These are phyloP conservation scores for Cenococcum geophilum DNA, from an alignment of 495 filamentous ascomycete genomes.

Conservation along the genomic window DNA sequence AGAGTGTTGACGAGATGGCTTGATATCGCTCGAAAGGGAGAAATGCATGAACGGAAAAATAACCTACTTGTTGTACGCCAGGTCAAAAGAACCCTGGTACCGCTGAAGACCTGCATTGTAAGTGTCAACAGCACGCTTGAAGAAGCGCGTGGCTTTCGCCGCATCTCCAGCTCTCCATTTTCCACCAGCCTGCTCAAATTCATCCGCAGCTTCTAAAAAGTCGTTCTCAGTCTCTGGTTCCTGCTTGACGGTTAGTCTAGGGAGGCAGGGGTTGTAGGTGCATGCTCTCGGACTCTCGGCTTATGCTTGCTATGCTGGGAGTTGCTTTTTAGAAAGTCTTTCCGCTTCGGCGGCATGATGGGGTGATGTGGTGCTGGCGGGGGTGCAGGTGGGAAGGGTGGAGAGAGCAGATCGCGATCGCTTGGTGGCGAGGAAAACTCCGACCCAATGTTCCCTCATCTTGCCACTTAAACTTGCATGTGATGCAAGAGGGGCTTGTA, in stretches of 20 bases:
- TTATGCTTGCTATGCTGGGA: slow-evolving; percentile 17
- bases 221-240: slow-evolving; percentile 56
- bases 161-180: slow-evolving; percentile 66
- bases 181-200: slow-evolving; percentile 61
- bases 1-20: too few species aligned
- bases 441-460: too few species aligned
- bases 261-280: not conserved
- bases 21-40: not conserved
- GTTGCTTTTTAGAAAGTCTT: slow-evolving; percentile 20
- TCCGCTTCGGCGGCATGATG: slow-evolving; percentile 26
- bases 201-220: slow-evolving; percentile 58
- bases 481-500: too few species aligned
- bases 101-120: slow-evolving; percentile 57
- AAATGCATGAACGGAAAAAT: not conserved
- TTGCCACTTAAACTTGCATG: too few species aligned
- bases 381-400: not conserved
- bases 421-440: too few species aligned
- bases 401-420: not conserved
- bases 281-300: not conserved
- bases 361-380: not conserved
- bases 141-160: slow-evolving; percentile 62
- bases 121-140: slow-evolving; percentile 56
- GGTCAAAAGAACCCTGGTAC: slow-evolving; percentile 56
- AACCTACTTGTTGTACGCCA: slow-evolving; percentile 67
- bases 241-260: slow-evolving; percentile 32